Evolutionary conservation across 1,284 basidiomycete genomes (phyloP).

Genomic region (Vanrija humicola): DNA sequence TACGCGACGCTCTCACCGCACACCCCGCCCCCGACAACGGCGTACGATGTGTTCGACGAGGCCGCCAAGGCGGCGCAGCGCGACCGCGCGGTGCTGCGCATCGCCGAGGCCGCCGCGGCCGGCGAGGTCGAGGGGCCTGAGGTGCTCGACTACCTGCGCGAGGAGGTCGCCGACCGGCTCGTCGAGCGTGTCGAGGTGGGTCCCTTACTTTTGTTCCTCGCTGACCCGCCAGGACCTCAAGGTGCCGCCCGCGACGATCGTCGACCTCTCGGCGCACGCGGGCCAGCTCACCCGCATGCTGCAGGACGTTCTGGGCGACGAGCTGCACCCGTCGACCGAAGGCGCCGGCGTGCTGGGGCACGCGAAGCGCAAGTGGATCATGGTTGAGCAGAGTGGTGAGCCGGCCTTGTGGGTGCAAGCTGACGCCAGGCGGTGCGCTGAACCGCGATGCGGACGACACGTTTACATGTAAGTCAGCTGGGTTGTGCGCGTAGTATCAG

Average conservation of each 20-base stretch:
- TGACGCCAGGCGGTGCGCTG: slow-evolving; percentile 58
- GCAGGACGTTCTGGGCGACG: slow-evolving; percentile 61
- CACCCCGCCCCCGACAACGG: slow-evolving; percentile 42
- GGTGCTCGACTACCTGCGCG: slow-evolving; percentile 85
- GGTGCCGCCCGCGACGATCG: slow-evolving; percentile 69
- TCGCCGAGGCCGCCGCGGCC: slow-evolving; percentile 56
- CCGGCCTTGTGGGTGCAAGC: not conserved
- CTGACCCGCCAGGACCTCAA: slow-evolving; percentile 72
- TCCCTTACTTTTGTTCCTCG: slow-evolving; percentile 1
- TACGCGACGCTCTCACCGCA: slow-evolving; percentile 43
- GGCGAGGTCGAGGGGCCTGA: slow-evolving; percentile 26
- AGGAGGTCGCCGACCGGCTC: slow-evolving; percentile 85
- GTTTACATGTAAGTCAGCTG: slow-evolving; percentile 23
- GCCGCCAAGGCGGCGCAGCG: slow-evolving; percentile 75
- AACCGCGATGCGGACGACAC: slow-evolving; percentile 54
- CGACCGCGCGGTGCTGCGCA: slow-evolving; percentile 63
- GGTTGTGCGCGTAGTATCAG: not conserved
- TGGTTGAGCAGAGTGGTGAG: slow-evolving; percentile 85
- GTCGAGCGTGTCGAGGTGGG: slow-evolving; percentile 78
- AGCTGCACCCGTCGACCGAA: slow-evolving; percentile 57
- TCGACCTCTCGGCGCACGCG: slow-evolving; percentile 92
- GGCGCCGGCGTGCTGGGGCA: slow-evolving; percentile 9
- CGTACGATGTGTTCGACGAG: slow-evolving; percentile 85
- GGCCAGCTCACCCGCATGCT: slow-evolving; percentile 86
- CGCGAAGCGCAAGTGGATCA: slow-evolving; percentile 45